phyloP scores from a whole-genome alignment of 2,329 filamentous ascomycete species.

The Chrysoporthe puriensis region DNA sequence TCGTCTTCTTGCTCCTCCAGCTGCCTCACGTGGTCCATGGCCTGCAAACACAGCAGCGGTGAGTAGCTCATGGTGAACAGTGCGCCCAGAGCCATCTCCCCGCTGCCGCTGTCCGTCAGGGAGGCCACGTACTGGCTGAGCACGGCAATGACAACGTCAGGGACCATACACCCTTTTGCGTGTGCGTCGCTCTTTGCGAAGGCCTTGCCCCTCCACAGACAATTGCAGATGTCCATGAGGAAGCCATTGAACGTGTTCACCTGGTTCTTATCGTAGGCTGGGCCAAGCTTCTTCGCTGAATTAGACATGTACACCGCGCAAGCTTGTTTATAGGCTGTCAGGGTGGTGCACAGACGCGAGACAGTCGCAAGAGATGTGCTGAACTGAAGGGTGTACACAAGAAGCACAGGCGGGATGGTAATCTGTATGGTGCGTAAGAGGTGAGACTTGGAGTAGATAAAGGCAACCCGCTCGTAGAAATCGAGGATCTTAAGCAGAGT shows the following conservation, averaged over 20 bases:
- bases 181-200: slow-evolving; percentile 69
- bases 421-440: slow-evolving; percentile 64
- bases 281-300: slow-evolving; percentile 34
- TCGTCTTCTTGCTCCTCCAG: slow-evolving; percentile 60
- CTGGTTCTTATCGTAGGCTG: slow-evolving; percentile 59
- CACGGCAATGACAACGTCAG: slow-evolving; percentile 47
- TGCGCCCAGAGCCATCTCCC: slow-evolving; percentile 47
- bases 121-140: slow-evolving; percentile 53
- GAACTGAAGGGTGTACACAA: slow-evolving; percentile 75
- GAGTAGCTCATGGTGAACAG: slow-evolving; percentile 64
- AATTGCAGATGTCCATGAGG: slow-evolving; percentile 86
- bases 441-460: slow-evolving; percentile 55
- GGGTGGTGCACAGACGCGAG: slow-evolving; percentile 70
- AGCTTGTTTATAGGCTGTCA: slow-evolving; percentile 73
- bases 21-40: slow-evolving; percentile 58
- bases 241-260: slow-evolving; percentile 79
- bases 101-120: slow-evolving; percentile 44
- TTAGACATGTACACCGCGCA: slow-evolving; percentile 68
- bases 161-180: slow-evolving; percentile 58
- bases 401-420: slow-evolving; percentile 66
- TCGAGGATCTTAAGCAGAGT: slow-evolving; percentile 64
- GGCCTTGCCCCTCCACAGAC: slow-evolving; percentile 76
- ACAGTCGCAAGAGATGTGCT: slow-evolving; percentile 63
- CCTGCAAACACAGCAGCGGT: slow-evolving; percentile 58
- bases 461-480: slow-evolving; percentile 69